phyloP scores from a whole-genome alignment of 768 basidiomycete genomes.

The Boletus rubropictus region DNA sequence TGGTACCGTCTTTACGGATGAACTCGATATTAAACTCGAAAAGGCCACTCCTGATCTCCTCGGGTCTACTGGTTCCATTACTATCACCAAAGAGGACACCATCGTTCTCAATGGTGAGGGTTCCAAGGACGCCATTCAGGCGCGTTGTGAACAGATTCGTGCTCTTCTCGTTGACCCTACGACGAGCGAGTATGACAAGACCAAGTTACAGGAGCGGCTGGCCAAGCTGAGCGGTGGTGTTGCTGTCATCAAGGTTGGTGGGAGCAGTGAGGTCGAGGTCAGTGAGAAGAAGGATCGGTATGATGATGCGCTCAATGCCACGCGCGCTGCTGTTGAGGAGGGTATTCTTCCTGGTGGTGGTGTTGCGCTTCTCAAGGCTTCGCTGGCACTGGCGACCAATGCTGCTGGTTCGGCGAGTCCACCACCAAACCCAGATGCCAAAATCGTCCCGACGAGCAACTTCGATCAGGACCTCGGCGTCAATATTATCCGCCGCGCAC shows the following conservation, averaged over 20 bases:
- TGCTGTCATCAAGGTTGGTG: constrained; percentile 97
- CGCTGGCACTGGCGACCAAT: constrained; percentile 57
- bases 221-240: constrained; percentile 96
- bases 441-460: constrained; percentile 75
- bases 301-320: constrained; percentile 96
- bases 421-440: constrained; percentile 50
- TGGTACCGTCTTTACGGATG: constrained; percentile 94
- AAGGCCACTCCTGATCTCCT: constrained; percentile 45
- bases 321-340: constrained; percentile 96
- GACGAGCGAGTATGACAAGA: constrained; percentile 90
- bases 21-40: constrained; percentile 96
- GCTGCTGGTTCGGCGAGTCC: constrained; percentile 42
- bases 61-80: constrained; percentile 39
- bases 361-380: constrained; percentile 85
- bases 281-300: constrained; percentile 99
- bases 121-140: constrained; percentile 81
- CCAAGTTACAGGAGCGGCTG: constrained; percentile 93
- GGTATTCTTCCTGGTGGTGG: constrained; percentile 98
- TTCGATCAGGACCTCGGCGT: constrained; percentile 98
- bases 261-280: constrained; percentile 90
- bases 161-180: constrained; percentile 71
- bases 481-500: constrained; percentile 81
- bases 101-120: constrained; percentile 94
- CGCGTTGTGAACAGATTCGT: constrained; percentile 95
- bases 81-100: constrained; percentile 97